Evolutionary conservation across 2,329 filamentous ascomycete genomes (phyloP), one percentile per base, ranked within the genome.

Genomic region (Ilyonectria destructans): DNA sequence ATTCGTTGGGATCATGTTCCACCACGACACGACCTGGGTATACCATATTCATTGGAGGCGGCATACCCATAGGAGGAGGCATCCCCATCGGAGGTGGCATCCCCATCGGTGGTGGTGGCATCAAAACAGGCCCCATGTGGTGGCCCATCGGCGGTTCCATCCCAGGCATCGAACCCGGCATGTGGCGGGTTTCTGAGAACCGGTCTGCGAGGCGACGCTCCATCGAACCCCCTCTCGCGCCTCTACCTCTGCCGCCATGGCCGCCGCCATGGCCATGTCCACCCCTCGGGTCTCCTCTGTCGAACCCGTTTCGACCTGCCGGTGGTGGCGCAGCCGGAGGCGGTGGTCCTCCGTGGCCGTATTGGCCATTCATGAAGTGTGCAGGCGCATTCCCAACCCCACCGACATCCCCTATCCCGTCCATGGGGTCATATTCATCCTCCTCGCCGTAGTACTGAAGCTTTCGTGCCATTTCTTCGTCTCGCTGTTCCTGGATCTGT

Each of bases 361-460:
- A 91, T 68, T 89, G 84, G 31, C 91, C 88, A 65, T 90, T 90
- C 85, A 90, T 86, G 74, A 90, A 88, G 73, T 91, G 88, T 15
- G 82, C 84, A 1, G 84, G 82, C 13, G 85, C 82, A 67, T 90
- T 80, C n/a, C 78, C 80, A 56, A 81, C 76, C 12, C 77, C 81
- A n/a, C 7, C 74, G 15, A 80, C 68, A 37, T 82, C 81, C n/a
- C 77, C 80, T 54, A 81, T 76, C 12, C 77, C 81, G 35, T 75
- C 77, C 37, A 71, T 70, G 8, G 71, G 69, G 33, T 79, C 75
- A 29, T 82, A 83, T 43, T 43, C 40, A 29, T 80, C 81, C n/a
- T 82, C 82, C 58, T 84, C 84, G 61, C 75, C 78, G 37, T 81
- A 68, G 21, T 78, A 74, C 48, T 74, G 77, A 7, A 74, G 37